phyloP scores from a whole-genome alignment of 768 basidiomycete species.

The Hericium erinaceus region DNA sequence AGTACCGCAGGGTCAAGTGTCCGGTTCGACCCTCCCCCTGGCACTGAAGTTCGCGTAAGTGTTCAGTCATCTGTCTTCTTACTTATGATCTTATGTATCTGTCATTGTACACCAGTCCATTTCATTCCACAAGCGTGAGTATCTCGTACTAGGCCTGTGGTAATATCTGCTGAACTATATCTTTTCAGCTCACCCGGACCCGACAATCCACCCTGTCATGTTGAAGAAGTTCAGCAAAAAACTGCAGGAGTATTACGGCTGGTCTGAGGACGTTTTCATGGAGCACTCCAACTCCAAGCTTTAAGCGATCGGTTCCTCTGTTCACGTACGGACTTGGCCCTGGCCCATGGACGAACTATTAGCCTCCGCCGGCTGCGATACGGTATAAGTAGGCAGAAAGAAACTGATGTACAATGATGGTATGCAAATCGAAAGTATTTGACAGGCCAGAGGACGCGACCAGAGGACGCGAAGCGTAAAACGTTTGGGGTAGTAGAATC shows the following conservation, averaged over 20 bases:
- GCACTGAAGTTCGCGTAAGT: slow-evolving; percentile 7
- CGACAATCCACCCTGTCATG: slow-evolving; percentile 18
- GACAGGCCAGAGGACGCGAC: no score
- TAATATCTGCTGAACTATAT: not conserved
- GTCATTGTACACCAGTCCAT: slow-evolving; percentile 13
- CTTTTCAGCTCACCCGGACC: slow-evolving; percentile 20
- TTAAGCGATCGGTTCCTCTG: no score
- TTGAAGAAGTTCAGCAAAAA: slow-evolving; percentile 19
- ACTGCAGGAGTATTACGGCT: slow-evolving; percentile 20
- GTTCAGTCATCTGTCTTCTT: not conserved
- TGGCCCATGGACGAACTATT: no score
- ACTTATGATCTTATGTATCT: not conserved
- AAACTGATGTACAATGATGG: no score
- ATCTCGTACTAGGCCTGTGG: not conserved
- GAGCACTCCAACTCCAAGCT: slow-evolving; percentile 1
- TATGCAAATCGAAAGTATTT: no score
- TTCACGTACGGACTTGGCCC: no score
- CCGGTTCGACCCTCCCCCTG: slow-evolving; percentile 22
- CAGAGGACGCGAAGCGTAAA: no score
- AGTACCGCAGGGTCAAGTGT: slow-evolving; percentile 24
- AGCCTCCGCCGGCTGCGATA: no score
- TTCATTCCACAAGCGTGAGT: slow-evolving; percentile 23
- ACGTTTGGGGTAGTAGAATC: no score
- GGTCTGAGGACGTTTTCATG: slow-evolving; percentile 18
- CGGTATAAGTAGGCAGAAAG: not conserved